Evolutionary conservation across 1,284 basidiomycete species (phyloP).

Genomic region (Ceratobasidium sp.): DNA sequence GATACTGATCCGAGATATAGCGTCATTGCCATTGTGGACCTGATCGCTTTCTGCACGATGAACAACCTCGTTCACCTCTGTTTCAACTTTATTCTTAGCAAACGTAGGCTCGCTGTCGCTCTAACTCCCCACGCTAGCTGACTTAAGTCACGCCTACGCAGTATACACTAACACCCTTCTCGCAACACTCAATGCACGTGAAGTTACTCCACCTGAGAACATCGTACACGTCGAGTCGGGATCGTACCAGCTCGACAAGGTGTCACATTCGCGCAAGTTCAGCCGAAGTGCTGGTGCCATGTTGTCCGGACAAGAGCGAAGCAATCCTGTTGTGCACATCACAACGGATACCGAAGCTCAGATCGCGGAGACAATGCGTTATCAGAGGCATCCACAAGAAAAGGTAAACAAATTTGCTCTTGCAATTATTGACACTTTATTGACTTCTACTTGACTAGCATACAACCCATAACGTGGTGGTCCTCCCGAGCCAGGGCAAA

Average conservation of each 20-base stretch:
- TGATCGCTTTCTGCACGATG: conserved; percentile 50
- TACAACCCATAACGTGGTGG: neutral
- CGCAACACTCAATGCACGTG: conserved; percentile 22
- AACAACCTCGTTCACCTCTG: conserved; percentile 52
- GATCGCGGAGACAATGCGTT: neutral
- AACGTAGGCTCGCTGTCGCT: conserved; percentile 47
- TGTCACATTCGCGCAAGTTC: neutral
- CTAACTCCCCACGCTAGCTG: too few relatives aligned
- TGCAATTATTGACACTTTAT: neutral
- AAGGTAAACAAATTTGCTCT: neutral
- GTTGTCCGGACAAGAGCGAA: conserved; percentile 3
- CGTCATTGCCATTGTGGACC: conserved; percentile 50
- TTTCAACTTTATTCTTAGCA: conserved; percentile 54
- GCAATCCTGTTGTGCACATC: conserved; percentile 15
- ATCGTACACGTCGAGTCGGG: conserved; percentile 14
- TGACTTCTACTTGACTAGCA: neutral
- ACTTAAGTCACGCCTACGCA: neutral
- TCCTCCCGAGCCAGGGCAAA: neutral
- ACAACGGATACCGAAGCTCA: conserved; percentile 22
- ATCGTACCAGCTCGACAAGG: conserved; percentile 17
- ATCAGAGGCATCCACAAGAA: neutral
- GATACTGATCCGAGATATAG: conserved; percentile 30
- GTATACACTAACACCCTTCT: conserved; percentile 25
- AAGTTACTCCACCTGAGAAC: conserved; percentile 10
- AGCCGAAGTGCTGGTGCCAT: neutral